Evolutionary conservation across 495 filamentous ascomycete species (phyloP).

Genomic region (Podospora pseudopauciseta): DNA sequence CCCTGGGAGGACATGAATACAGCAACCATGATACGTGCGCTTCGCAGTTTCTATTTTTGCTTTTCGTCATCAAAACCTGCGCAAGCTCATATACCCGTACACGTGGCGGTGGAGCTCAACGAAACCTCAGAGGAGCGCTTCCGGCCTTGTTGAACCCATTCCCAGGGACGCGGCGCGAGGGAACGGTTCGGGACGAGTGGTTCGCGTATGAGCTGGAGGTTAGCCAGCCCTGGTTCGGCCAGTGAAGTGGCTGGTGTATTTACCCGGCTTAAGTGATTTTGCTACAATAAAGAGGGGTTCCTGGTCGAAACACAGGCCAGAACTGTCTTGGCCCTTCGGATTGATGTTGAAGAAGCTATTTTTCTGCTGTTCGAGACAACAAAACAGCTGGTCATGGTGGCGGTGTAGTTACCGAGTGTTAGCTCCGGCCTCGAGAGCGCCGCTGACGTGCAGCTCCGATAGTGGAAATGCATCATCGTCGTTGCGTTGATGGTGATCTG

Average conservation of each 20-base stretch:
- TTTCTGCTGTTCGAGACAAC: background rate
- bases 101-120: background rate
- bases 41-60: background rate
- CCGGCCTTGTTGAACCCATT: background rate
- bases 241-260: background rate
- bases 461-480: slow-evolving; percentile 1
- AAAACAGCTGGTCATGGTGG: background rate
- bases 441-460: background rate
- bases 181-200: background rate
- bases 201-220: background rate
- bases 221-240: background rate
- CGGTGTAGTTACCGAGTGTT: background rate
- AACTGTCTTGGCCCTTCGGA: no score
- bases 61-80: background rate
- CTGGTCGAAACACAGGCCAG: no score
- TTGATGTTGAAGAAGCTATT: background rate
- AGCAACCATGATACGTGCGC: background rate
- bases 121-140: background rate
- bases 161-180: background rate
- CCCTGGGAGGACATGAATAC: no score
- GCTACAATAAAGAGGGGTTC: background rate
- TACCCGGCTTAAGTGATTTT: background rate
- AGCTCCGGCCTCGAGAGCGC: background rate
- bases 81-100: background rate
- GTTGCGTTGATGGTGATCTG: background rate